These are phyloP conservation scores for Ophiosphaerella narmari DNA, from an alignment of 2,329 filamentous ascomycete genomes.

Conservation along the genomic window DNA sequence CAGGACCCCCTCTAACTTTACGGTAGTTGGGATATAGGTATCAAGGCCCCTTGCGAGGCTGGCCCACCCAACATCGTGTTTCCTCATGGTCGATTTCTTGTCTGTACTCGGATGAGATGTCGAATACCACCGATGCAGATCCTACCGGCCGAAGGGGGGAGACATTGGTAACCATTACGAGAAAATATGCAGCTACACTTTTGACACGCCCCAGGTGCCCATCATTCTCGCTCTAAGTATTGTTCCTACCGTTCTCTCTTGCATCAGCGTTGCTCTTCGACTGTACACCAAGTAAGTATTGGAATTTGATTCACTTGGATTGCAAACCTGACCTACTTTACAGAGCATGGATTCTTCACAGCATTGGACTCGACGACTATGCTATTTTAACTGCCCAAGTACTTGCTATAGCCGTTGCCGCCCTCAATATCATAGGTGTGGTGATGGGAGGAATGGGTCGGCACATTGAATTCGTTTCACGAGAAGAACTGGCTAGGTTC, in stretches of 20 bases:
- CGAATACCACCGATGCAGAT: too few species aligned
- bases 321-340: neutral
- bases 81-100: too few species aligned
- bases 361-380: slow-evolving; percentile 13
- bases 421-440: slow-evolving; percentile 14
- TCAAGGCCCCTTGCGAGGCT: too few species aligned
- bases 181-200: neutral
- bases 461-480: slow-evolving; percentile 15
- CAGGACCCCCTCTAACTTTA: too few species aligned
- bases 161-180: too few species aligned
- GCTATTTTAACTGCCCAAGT: too few species aligned
- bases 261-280: slow-evolving; percentile 11
- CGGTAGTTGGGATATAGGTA: too few species aligned
- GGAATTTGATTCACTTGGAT: neutral
- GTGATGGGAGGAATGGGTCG: slow-evolving; percentile 12
- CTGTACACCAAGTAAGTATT: slow-evolving; percentile 7
- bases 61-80: too few species aligned
- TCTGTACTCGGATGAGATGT: too few species aligned
- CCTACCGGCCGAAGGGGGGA: too few species aligned
- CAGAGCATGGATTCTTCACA: slow-evolving; percentile 7
- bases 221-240: neutral
- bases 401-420: slow-evolving; percentile 11
- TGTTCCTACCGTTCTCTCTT: slow-evolving; percentile 10
- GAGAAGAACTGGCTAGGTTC: slow-evolving; percentile 3
- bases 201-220: neutral